A percentile compares a stretch with the other conserved stretches of the same genome.
Conservation (phyloP, 1,284 basidiomycete genomes). For the Rhodofomes roseus region DNA sequence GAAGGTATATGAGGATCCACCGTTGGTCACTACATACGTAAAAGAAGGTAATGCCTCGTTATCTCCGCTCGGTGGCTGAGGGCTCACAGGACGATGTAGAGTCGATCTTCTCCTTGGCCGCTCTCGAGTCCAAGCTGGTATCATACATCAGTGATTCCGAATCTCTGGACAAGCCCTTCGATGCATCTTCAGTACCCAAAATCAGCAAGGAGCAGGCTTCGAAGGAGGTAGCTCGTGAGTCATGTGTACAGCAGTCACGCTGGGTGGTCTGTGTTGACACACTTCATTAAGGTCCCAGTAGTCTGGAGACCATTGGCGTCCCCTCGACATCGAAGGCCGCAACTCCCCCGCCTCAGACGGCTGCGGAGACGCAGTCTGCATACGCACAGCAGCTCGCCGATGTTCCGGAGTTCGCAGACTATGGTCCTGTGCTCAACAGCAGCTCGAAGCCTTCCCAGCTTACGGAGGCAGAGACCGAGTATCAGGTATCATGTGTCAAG, state of each 20-base stretch:
- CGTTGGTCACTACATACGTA: conserved; percentile 82
- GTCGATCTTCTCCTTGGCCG: conserved; percentile 86
- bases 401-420: conserved; percentile 83
- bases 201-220: conserved; percentile 88
- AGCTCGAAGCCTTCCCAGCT: conserved; percentile 78
- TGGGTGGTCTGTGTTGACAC: neutral
- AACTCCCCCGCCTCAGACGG: conserved; percentile 63
- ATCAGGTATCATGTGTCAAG: conserved; percentile 95
- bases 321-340: conserved; percentile 62
- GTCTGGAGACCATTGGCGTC: conserved; percentile 76
- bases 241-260: neutral
- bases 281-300: conserved; percentile 64
- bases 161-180: conserved; percentile 70
- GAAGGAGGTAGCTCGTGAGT: conserved; percentile 80
- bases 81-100: conserved; percentile 47
- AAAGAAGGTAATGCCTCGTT: conserved; percentile 70
- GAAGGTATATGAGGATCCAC: conserved; percentile 77
- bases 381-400: conserved; percentile 85
- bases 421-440: conserved; percentile 89
- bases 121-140: conserved; percentile 84
- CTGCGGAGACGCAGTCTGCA: conserved; percentile 80
- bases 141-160: conserved; percentile 84
- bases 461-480: conserved; percentile 98
- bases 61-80: neutral
- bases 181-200: conserved; percentile 80